Base-by-base conservation (phyloP, 2,329 filamentous ascomycete genomes). In the Fusarium armeniacum region DNA sequence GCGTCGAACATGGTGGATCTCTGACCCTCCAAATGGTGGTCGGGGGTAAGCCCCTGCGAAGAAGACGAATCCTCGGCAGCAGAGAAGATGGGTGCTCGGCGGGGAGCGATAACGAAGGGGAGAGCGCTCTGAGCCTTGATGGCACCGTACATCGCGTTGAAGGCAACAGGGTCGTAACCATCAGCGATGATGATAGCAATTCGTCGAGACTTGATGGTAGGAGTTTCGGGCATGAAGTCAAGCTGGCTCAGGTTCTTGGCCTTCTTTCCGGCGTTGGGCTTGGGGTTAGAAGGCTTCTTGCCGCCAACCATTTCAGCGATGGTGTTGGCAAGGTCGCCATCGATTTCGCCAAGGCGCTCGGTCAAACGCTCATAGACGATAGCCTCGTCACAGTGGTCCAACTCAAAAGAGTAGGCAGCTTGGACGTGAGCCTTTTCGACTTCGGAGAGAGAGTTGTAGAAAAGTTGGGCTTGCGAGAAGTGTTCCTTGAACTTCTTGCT, bases 1-100 rank as follows among this genome's bases (percentile, higher is more conserved):
- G 91, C 90, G 76, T 96, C 93, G 68, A 95, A 95, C 84, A 96
- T 89, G 36, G 91, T 93, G 30, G 90, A 93, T 18, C 93, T 87
- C 86, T 91, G 89, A 1, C 91, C 93, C 71, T 94, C 91, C 51
- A 95, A 87, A 76, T 94, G 91, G 76, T 96, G 92, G 71, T 94
- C 90, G 0, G 93, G 90, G 26, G 86, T 80, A 0, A 92, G 80
- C 7, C 88, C 88, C 58, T 85, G 85, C 40, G 83, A 80, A 4
- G 79, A 77, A 1, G 80, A 81, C 49, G 84, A 84, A 67, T 87
- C 83, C 63, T 87, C 86, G 10, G 87, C 87, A 0, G 85, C 86
- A 9, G 90, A 86, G 55, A 83, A 89, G 62, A 95, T 87, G 33
- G 88, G 84, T 40, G 87, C 89, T 9, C 93, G 87, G 22, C 89